phyloP scores from a whole-genome alignment of 2,329 filamentous ascomycete genomes.

The Sporothrix globosa region DNA sequence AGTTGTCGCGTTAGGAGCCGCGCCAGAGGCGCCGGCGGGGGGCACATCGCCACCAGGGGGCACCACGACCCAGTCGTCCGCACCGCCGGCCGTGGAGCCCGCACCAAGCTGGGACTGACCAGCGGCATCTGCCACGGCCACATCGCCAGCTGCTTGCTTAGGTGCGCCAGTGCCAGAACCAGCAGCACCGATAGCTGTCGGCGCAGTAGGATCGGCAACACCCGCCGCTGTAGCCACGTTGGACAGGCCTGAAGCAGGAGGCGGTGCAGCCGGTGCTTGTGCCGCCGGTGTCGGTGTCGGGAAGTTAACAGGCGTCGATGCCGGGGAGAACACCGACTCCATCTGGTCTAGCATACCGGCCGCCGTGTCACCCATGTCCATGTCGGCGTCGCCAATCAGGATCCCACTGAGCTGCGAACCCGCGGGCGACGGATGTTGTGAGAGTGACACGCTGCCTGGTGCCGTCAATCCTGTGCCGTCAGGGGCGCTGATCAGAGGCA shows the following conservation, averaged over 20 bases:
- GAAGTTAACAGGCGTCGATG: slow-evolving; percentile 63
- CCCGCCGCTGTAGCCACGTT: slow-evolving; percentile 58
- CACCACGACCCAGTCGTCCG: slow-evolving; percentile 75
- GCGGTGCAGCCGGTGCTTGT: slow-evolving; percentile 41
- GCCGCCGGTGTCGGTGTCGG: slow-evolving; percentile 59
- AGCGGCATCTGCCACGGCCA: slow-evolving; percentile 58
- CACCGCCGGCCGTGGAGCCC: slow-evolving; percentile 50
- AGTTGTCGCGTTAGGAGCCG: slow-evolving; percentile 11
- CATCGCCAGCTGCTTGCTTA: slow-evolving; percentile 42
- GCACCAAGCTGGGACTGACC: slow-evolving; percentile 4
- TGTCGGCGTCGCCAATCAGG: slow-evolving; percentile 62
- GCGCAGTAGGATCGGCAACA: slow-evolving; percentile 51
- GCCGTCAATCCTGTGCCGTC: slow-evolving; percentile 6
- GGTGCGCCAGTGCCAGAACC: slow-evolving; percentile 37
- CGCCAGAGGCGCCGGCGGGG: slow-evolving; percentile 29
- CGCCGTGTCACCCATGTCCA: slow-evolving; percentile 67
- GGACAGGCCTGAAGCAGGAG: slow-evolving; percentile 50
- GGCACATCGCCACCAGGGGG: slow-evolving; percentile 63
- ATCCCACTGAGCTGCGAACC: slow-evolving; percentile 61
- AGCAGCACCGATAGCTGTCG: background rate
- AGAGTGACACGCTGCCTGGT: slow-evolving; percentile 23
- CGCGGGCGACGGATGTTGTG: slow-evolving; percentile 53
- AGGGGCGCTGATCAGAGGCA: slow-evolving; percentile 30
- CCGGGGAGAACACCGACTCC: slow-evolving; percentile 63
- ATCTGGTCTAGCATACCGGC: slow-evolving; percentile 70